Evolutionary conservation across 768 basidiomycete species (phyloP).

Genomic region (Trichaptum fuscoviolaceum): DNA sequence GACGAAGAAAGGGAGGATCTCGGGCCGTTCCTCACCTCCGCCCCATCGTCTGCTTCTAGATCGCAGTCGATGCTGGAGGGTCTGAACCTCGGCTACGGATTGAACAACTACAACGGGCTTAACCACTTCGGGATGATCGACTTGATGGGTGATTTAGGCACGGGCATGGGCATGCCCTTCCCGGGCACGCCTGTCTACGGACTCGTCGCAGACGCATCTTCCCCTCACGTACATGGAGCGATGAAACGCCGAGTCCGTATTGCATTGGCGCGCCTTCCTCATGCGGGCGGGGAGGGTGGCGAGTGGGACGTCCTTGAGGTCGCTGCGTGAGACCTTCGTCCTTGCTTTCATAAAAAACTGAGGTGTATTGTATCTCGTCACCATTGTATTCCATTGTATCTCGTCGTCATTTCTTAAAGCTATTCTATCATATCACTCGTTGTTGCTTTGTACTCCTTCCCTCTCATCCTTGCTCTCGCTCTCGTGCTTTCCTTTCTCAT

Average conservation of each 20-base stretch:
- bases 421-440: no score
- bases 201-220: constrained; percentile 31
- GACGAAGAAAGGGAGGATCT: constrained; percentile 7
- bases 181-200: constrained; percentile 33
- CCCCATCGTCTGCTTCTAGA: constrained; percentile 7
- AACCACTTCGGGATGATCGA: no score
- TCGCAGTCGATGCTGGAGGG: background rate
- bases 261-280: constrained; percentile 60
- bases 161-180: constrained; percentile 22
- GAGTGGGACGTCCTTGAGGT: constrained; percentile 80
- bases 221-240: constrained; percentile 16
- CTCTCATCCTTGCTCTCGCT: no score
- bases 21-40: background rate
- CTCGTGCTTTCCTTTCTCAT: no score
- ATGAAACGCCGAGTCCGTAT: constrained; percentile 61
- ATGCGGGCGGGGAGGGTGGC: constrained; percentile 58
- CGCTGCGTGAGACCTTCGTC: background rate
- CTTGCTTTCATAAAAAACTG: no score
- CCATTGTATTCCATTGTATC: no score
- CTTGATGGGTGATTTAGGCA: constrained; percentile 11
- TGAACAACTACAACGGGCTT: no score
- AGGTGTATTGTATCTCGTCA: no score
- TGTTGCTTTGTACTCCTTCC: no score
- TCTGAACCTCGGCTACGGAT: constrained; percentile 12
- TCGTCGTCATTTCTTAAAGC: no score